These are phyloP conservation scores for Rutstroemia sp. DNA, from an alignment of 2,329 filamentous ascomycete species.

Conservation along the genomic window DNA sequence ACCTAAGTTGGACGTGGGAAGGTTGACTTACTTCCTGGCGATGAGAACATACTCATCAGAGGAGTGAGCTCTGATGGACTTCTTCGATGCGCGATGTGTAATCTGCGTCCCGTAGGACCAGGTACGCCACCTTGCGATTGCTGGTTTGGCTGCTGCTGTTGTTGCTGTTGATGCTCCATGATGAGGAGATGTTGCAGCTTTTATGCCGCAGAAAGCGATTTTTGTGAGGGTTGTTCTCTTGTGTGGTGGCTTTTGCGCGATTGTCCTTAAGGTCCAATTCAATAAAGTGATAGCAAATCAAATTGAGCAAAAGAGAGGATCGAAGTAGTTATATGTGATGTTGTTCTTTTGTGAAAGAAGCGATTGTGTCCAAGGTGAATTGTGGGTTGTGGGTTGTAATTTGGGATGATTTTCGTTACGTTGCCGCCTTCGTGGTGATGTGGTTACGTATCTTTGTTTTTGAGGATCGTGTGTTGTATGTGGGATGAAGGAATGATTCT, in stretches of 20 bases:
- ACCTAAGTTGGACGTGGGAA: conserved; percentile 10
- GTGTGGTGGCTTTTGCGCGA: not conserved
- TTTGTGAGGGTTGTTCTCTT: conserved; percentile 14
- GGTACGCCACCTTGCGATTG: conserved; percentile 47
- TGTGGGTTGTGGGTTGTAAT: conserved; percentile 27
- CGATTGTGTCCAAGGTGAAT: conserved; percentile 27
- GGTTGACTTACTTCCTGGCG: conserved; percentile 50
- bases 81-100: conserved; percentile 95
- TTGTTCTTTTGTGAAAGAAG: not conserved
- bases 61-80: conserved; percentile 96
- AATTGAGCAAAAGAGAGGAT: conserved; percentile 25
- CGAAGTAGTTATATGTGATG: conserved; percentile 15
- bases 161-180: conserved; percentile 34
- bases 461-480: not conserved
- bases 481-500: conserved; percentile 1
- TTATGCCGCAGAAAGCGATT: not conserved
- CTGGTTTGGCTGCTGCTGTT: conserved; percentile 36
- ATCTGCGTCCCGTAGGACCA: conserved; percentile 77
- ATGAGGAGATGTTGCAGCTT: conserved; percentile 28
- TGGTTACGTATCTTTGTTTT: not conserved
- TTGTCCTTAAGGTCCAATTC: not conserved
- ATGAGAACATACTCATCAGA: conserved; percentile 80
- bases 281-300: not conserved
- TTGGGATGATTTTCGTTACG: no score
- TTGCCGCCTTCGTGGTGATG: not conserved